A percentile compares a stretch with the other conserved stretches of the same genome.
Conservation (phyloP, 495 filamentous ascomycete species). For the Astrothelium macrocarpum region DNA sequence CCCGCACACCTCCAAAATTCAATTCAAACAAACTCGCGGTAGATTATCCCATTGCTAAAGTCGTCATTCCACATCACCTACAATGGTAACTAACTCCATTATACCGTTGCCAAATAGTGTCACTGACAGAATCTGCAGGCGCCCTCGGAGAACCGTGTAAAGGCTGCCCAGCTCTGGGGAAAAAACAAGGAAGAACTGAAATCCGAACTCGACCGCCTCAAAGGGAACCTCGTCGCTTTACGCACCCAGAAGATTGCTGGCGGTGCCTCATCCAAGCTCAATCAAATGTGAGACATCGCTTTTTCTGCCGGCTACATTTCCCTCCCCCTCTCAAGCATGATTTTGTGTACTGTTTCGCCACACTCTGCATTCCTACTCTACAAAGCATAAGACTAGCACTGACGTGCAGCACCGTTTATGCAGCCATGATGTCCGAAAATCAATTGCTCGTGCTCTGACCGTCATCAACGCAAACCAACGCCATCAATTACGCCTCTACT, state of each 20-base stretch:
- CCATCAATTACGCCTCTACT: conserved; percentile 94
- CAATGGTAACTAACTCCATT: background rate
- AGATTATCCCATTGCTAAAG: background rate
- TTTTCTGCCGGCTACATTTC: no score
- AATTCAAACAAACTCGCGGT: background rate
- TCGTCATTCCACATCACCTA: background rate
- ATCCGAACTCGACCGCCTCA: conserved; percentile 64
- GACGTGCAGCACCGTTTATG: background rate
- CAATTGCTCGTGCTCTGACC: conserved; percentile 93
- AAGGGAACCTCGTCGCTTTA: conserved; percentile 85
- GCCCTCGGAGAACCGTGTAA: conserved; percentile 42
- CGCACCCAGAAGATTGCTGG: conserved; percentile 96
- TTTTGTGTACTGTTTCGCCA: no score
- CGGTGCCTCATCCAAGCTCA: conserved; percentile 84
- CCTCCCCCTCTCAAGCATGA: background rate
- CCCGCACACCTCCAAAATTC: conserved; percentile 4
- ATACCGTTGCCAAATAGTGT: background rate
- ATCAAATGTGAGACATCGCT: conserved; percentile 92
- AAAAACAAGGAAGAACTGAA: conserved; percentile 97
- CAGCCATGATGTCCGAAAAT: conserved; percentile 98
- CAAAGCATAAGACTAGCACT: no score
- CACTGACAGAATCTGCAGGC: background rate
- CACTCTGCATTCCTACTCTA: no score
- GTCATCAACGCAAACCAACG: conserved; percentile 99
- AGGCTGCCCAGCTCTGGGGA: conserved; percentile 88